Base-by-base conservation (phyloP, 176 grass and related monocot species). In the Typha latifolia region DNA sequence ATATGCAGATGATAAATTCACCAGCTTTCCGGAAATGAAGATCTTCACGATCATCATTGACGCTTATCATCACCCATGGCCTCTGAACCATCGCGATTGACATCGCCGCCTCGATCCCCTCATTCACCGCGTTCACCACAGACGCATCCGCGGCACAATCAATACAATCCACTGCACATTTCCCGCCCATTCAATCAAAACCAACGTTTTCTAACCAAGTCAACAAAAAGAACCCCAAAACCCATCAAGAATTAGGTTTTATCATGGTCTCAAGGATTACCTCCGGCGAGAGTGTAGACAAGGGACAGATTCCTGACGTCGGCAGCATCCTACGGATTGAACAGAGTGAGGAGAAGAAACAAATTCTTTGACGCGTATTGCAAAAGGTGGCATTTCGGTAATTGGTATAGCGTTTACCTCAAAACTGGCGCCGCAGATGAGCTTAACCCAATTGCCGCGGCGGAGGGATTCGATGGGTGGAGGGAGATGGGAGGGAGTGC, bases 1-100 rank as follows among this genome's bases (percentile, higher is more conserved):
- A 18, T 8, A 57, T 16, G 19, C 15, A 56, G 15, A n/a, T 57
- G 15, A 18, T 20, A 57, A 49, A 71, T 68, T 62, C 80, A 97
- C 94, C 89, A 63, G 88, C 88, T 92, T 97, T 97, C 23, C 81
- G 94, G 63, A 97, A 97, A 84, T 97, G 94, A 62, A 97, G 83
- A 61, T 97, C 85, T 87, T 81, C 80, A 53, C 81, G 67, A 55
- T 97, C 89, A 73, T 92, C 94, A 63, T 92, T 97, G 47, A 90
- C 83, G 72, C 89, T 97, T 53, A 97, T 74, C 94, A 97, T 97
- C 48, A 92, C 83, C 89, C 88, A 97, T 20, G 89, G 89, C 64
- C 94, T 85, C 55, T 80, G 49, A 15, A 92, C 63, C 49, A 49
- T 5, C 32, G 89, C 74, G 64, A 97, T 87, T 48, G 85, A 86